Conservation (phyloP, 208 protist species). For the Novymonas esmeraldas region DNA sequence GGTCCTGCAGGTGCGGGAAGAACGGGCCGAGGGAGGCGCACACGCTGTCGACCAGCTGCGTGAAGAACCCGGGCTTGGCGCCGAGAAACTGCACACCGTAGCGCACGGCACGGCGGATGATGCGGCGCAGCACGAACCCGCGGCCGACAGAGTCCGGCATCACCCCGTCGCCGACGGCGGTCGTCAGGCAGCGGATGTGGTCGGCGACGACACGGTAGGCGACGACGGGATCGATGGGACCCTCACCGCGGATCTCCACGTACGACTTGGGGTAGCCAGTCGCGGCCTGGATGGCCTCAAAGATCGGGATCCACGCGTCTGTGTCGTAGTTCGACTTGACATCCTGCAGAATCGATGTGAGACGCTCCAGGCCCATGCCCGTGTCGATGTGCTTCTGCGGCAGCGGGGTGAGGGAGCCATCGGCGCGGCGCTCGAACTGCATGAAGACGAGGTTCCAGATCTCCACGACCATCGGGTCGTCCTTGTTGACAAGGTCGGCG, state of each 20-base stretch:
- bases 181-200: constrained; percentile 98
- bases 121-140: constrained; percentile 98
- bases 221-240: constrained; percentile 91
- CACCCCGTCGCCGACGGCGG: constrained; percentile 97
- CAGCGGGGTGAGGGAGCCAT: constrained; percentile 84
- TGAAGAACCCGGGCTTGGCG: constrained; percentile 94
- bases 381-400: constrained; percentile 97
- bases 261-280: constrained; percentile 92
- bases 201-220: constrained; percentile 99
- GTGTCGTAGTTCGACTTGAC: constrained; percentile 99
- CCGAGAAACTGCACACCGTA: constrained; percentile 96
- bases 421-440: constrained; percentile 96
- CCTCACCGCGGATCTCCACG: constrained; percentile 76
- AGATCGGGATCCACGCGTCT: constrained; percentile 97
- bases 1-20: constrained; percentile 94
- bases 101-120: constrained; percentile 97
- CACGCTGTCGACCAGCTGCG: constrained; percentile 92
- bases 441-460: constrained; percentile 99
- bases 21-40: constrained; percentile 88
- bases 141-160: constrained; percentile 94
- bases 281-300: constrained; percentile 95
- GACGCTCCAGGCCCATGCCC: constrained; percentile 98
- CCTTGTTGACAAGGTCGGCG: constrained; percentile 96
- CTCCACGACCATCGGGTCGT: constrained; percentile 98
- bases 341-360: constrained; percentile 97